Conservation (phyloP, 441 rosid species). For the Gossypium schwendimanii region DNA sequence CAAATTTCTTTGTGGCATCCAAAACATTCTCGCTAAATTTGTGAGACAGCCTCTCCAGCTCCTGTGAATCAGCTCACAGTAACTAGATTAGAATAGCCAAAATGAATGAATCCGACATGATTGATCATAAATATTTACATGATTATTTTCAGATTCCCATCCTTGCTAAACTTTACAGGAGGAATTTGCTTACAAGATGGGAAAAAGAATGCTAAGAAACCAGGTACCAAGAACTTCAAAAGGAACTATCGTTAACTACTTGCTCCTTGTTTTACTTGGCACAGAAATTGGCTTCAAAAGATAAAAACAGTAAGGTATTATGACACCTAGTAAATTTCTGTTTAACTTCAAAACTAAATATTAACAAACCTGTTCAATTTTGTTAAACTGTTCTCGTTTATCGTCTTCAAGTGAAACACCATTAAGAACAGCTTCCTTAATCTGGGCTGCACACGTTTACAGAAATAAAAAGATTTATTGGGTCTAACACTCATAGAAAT, state of each 20-base stretch:
- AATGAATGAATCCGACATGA: not conserved
- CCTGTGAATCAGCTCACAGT: conserved; percentile 36
- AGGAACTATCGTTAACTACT: not conserved
- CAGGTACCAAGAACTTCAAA: not conserved
- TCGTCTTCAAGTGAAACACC: conserved; percentile 87
- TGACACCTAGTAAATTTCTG: not conserved
- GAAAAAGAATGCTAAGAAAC: not conserved
- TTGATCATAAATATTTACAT: not conserved
- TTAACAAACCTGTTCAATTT: conserved; percentile 67
- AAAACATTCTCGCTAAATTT: conserved; percentile 78
- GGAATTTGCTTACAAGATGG: not conserved
- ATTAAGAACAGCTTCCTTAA: conserved; percentile 79
- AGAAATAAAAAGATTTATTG: conserved; percentile 15
- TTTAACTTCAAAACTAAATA: conserved; percentile 7
- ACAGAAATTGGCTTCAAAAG: not conserved
- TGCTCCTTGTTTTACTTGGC: not conserved
- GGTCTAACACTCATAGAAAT: conserved; percentile 8
- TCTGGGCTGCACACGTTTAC: conserved; percentile 41
- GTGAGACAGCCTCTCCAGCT: conserved; percentile 64
- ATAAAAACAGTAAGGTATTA: not conserved
- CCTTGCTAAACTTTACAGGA: not conserved
- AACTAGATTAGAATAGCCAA: conserved; percentile 1
- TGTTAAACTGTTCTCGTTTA: conserved; percentile 73
- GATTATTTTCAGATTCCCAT: not conserved
- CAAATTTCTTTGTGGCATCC: conserved; percentile 88